Evolutionary conservation across 495 filamentous ascomycete genomes (phyloP).

Genomic region (Beverwykella pulmonaria): DNA sequence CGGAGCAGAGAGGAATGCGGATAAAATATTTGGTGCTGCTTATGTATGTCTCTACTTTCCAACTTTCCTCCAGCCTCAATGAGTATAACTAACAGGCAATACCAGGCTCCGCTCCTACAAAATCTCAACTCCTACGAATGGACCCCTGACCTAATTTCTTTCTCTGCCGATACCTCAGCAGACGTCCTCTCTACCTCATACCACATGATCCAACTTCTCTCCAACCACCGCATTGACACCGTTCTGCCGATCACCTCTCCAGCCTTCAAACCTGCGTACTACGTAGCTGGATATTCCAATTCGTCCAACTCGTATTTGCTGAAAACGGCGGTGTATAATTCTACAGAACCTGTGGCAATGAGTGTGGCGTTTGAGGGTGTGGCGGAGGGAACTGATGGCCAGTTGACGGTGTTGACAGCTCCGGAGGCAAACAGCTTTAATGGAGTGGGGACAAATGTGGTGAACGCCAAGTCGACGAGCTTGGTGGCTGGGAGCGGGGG

Average conservation of each 20-base stretch:
- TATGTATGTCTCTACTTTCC: slow-evolving; percentile 18
- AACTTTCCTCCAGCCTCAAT: not conserved
- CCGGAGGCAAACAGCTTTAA: slow-evolving; percentile 50
- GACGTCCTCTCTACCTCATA: slow-evolving; percentile 49
- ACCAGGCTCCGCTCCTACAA: slow-evolving; percentile 38
- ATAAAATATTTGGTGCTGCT: slow-evolving; percentile 49
- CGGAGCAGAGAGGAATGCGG: slow-evolving; percentile 67
- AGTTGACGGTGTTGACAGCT: slow-evolving; percentile 62
- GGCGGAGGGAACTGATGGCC: slow-evolving; percentile 49
- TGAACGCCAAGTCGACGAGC: slow-evolving; percentile 51
- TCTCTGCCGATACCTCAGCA: slow-evolving; percentile 39
- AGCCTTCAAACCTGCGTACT: slow-evolving; percentile 60
- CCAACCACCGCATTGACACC: slow-evolving; percentile 56
- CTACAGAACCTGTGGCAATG: slow-evolving; percentile 54
- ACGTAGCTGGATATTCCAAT: slow-evolving; percentile 54
- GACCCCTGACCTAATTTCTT: slow-evolving; percentile 45
- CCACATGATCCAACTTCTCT: slow-evolving; percentile 50
- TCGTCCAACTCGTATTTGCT: slow-evolving; percentile 52
- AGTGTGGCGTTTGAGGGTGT: slow-evolving; percentile 60
- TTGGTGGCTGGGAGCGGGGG: slow-evolving; percentile 52
- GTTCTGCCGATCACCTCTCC: slow-evolving; percentile 55
- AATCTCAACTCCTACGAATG: slow-evolving; percentile 46
- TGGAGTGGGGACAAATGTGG: slow-evolving; percentile 48
- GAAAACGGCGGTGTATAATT: slow-evolving; percentile 71
- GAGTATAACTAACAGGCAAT: slow-evolving; percentile 3